These are phyloP conservation scores for Pseudogymnoascus sp. DNA, from an alignment of 2,329 filamentous ascomycete species.

Conservation along the genomic window DNA sequence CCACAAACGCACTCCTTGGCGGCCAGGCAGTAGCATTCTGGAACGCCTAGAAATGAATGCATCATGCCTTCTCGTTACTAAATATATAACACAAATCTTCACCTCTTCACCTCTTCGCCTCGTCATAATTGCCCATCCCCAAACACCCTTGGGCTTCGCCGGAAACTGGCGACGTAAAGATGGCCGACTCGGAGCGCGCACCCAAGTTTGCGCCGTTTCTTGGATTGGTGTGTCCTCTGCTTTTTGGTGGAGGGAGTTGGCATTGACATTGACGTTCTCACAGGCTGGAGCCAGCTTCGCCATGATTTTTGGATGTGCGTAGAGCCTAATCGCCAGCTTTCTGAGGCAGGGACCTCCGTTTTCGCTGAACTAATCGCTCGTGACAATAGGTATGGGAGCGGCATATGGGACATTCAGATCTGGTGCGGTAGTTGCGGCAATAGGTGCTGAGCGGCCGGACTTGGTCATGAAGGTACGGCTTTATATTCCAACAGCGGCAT, in stretches of 20 bases:
- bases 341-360: not conserved
- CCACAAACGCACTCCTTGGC: not conserved
- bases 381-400: not conserved
- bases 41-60: not conserved
- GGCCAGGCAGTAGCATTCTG: not conserved
- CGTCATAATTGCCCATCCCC: not conserved
- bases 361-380: not conserved
- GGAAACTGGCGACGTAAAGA: not conserved
- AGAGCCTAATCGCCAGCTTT: not conserved
- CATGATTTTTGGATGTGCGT: conserved; percentile 2
- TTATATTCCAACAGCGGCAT: not conserved
- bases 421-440: not conserved
- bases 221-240: not conserved
- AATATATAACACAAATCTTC: not conserved
- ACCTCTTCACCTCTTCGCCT: not conserved
- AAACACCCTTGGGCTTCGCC: not conserved
- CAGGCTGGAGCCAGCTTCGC: not conserved
- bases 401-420: not conserved
- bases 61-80: not conserved
- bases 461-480: not conserved
- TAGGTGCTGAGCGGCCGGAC: not conserved
- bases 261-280: not conserved
- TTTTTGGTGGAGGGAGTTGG: not conserved
- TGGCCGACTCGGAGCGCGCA: not conserved
- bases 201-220: conserved; percentile 3